Evolutionary conservation across 495 filamentous ascomycete genomes (phyloP), one percentile per base, ranked within the genome.

Genomic region (Rhypophila decipiens): DNA sequence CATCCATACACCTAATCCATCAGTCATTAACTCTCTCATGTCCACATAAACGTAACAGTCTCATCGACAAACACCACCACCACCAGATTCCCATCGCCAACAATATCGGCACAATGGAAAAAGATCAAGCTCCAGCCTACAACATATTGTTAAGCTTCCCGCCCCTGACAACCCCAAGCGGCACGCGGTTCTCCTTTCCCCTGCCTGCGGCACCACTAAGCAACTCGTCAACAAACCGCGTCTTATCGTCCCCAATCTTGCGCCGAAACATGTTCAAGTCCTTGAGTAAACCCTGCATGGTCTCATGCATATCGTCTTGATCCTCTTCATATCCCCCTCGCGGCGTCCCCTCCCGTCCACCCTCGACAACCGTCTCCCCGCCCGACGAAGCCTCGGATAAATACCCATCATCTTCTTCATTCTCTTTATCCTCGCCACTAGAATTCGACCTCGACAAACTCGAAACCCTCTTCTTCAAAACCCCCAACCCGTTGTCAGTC

Each of bases 221-320:
- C 18, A 50, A 45, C 45, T 67, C 65, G 10, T 62, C 63, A 52
- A 71, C 40, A 51, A 80, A 80, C n/a, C 78, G 47, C 17, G 51
- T 50, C 61, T 76, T 78, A 48, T 98, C 93, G 51, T 90, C 87
- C 13, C 73, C 79, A 29, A 95, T 74, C 69, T 95, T 95, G 55
- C 80, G 77, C 58, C 83, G 84, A 66, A 96, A 95, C 54, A 95
- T 57, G 17, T 78, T 78, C 36, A 98, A 58, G 56, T 95, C 90
- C 44, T 81, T 77, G 46, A 95, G 68, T 45, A 93, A 67, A 38
- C 83, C 79, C 47, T 84, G 74, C 73, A 88, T 82, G 56, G 77
- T 72, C 22, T 76, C 74, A 50, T 88, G 82, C 69, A 86, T 78
- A 40, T 84, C 82, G 27, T 73, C 66, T 4, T 69, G 66, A 17